Evolutionary conservation across 495 filamentous ascomycete species (phyloP).

Genomic region (Jackrogersella multiformis): DNA sequence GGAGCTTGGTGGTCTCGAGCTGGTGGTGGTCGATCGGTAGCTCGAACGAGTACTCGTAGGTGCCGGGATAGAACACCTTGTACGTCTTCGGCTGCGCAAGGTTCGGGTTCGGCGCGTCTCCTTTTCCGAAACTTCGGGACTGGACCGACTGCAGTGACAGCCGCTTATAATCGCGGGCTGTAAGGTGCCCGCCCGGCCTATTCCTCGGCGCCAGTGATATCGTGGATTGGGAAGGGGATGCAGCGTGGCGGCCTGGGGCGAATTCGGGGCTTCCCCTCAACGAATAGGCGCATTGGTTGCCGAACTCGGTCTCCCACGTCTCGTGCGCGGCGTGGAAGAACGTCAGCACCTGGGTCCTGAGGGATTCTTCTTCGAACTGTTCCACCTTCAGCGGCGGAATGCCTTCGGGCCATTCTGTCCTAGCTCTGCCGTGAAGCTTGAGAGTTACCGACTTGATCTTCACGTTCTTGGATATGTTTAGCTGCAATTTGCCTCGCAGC

Average conservation of each 20-base stretch:
- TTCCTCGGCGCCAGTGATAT: conserved; percentile 41
- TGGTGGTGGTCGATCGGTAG: conserved; percentile 91
- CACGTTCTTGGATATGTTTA: conserved; percentile 85
- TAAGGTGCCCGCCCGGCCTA: conserved; percentile 45
- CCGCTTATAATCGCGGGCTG: conserved; percentile 62
- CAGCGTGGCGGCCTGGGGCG: conserved; percentile 26
- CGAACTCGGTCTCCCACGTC: conserved; percentile 65
- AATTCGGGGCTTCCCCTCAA: conserved; percentile 41
- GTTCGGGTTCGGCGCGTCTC: conserved; percentile 68
- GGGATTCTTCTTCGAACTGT: conserved; percentile 79
- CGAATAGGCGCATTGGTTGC: conserved; percentile 64
- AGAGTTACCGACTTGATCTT: conserved; percentile 96
- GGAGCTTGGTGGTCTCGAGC: conserved; percentile 90
- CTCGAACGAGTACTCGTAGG: conserved; percentile 95
- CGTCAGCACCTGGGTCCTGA: conserved; percentile 79
- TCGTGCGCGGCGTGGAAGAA: conserved; percentile 81
- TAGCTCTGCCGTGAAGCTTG: conserved; percentile 83
- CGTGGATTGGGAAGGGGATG: conserved; percentile 36
- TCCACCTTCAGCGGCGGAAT: conserved; percentile 90
- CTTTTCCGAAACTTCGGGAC: conserved; percentile 87
- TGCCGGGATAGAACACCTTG: conserved; percentile 86
- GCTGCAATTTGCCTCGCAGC: conserved; percentile 81
- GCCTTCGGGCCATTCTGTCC: conserved; percentile 97
- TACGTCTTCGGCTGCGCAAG: conserved; percentile 87
- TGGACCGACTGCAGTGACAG: conserved; percentile 82